Evolutionary conservation across 2,329 filamentous ascomycete genomes (phyloP), one percentile per base, ranked within the genome.

Genomic region (Chrysosporium queenslandicum): DNA sequence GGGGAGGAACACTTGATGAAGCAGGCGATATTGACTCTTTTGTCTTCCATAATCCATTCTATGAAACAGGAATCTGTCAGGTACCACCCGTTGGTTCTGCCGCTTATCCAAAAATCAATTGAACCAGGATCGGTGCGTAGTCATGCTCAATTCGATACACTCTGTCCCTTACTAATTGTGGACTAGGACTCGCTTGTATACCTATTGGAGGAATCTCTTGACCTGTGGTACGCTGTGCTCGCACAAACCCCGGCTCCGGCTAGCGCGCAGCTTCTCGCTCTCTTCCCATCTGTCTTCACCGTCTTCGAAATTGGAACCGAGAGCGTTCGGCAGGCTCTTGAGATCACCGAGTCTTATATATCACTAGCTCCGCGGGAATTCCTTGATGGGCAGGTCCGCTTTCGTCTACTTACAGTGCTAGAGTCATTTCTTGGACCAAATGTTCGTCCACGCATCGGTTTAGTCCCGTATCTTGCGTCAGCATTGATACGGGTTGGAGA

Each of bases 1-100:
- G 87, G 84, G 0, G 85, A 94, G 55, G 87, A 92, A 62, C 87
- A 89, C 68, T 80, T 97, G 67, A 86, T 96, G 75, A 97, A 97
- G 68, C 90, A 96, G 68, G 83, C 88, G 1, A 89, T 97, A 49
- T 78, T 97, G 53, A 87, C 86, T 2, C 85, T 97, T 36, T 81
- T 97, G 48, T 78, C 87, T 1, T 84, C 88, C 1, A 75, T 98
- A 12, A 86, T 94, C n/a, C 82, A 82, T 64, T 86, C 90, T 1
- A 86, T 97, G 80, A 87, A 85, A 54, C 77, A 79, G 11, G 79
- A 85, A 8, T 92, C 88, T 3, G 78, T 83, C 56, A 78, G 82
- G 16, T 95, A 94, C 60, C 88, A 96, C 58, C 69, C 77, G 14
- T 75, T 90, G 49, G 86, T 96, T 59, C 71, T 95, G 16, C 90